Base-by-base conservation (phyloP, 176 grass and related monocot genomes). In the Alopecurus myosuroides region DNA sequence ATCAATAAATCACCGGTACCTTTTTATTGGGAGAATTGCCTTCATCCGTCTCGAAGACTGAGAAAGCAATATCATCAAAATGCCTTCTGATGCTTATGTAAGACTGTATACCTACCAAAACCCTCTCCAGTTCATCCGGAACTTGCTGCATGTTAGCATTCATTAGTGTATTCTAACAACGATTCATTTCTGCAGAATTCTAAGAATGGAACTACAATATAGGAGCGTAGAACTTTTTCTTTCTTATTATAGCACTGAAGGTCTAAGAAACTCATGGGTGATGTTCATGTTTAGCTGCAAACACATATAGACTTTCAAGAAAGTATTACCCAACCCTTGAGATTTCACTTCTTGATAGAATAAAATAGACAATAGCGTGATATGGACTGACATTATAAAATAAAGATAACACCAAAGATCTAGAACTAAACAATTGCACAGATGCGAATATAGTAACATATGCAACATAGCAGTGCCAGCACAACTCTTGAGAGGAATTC, bases 61-160 rank as follows among this genome's bases (percentile, higher is more conserved):
- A 92, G 81, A 96, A 94, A 87, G 91, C 86, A 82, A 83, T 83
- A 88, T 98, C 97, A 58, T 96, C 82, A 74, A 84, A 94, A 81
- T 68, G 93, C 39, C 81, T 81, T 89, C 97, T 92, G 48, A 98
- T 92, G 77, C 88, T 90, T 70, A 98, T 82, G 82, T 98, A 98
- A 84, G 97, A 96, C 77, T 96, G 87, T 76, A 98, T 80, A 41
- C 87, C 91, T 88, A 96, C 74, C 65, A 98, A 84, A 70, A 98
- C 93, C 79, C 93, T 91, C 74, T 96, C 97, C 22, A 96, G 86
- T 65, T 98, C 97, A 72, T 96, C 97, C 7, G 97, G 96, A 63
- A 94, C 89, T 98, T 98, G 93, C 97, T 98, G 85, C 91, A 85
- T 72, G 77, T 81, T 74, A 94, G 36, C 87, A 79, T 70, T 69